phyloP scores from a whole-genome alignment of 2,329 filamentous ascomycete species.

The Zasmidium citrigriseum region DNA sequence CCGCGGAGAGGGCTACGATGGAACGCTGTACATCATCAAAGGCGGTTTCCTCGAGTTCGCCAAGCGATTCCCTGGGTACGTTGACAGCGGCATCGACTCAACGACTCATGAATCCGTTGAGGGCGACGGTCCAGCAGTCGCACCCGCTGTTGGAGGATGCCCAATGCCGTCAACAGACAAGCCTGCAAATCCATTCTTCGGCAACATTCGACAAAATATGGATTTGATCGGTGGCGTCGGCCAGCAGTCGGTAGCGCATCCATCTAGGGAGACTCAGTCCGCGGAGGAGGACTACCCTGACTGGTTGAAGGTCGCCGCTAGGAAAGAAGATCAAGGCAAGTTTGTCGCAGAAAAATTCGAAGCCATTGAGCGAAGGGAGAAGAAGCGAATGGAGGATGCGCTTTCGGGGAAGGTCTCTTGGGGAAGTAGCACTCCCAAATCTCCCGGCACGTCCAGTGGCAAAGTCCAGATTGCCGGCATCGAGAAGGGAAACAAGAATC shows the following conservation, averaged over 20 bases:
- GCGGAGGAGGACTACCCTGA: conserved; percentile 61
- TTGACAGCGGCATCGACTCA: conserved; percentile 52
- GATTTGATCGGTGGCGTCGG: conserved; percentile 92
- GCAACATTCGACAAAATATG: conserved; percentile 95
- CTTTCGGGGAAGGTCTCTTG: conserved; percentile 63
- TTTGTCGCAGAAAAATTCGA: conserved; percentile 81
- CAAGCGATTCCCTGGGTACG: conserved; percentile 62
- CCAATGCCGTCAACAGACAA: conserved; percentile 70
- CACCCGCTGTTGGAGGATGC: conserved; percentile 87
- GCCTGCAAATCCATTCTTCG: conserved; percentile 85
- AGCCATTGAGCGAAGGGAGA: conserved; percentile 78
- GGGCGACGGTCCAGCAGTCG: conserved; percentile 57
- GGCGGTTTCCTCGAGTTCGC: conserved; percentile 81
- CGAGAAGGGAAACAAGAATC: conserved; percentile 91
- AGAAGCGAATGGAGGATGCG: conserved; percentile 88
- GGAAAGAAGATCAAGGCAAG: conserved; percentile 72
- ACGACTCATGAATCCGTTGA: conserved; percentile 39
- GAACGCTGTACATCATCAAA: conserved; percentile 71
- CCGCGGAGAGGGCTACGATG: conserved; percentile 75
- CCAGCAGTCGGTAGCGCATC: conserved; percentile 66
- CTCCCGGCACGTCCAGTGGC: conserved; percentile 23
- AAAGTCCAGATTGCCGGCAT: conserved; percentile 80
- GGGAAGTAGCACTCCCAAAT: conserved; percentile 50
- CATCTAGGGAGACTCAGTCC: conserved; percentile 51
- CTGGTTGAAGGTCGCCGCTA: conserved; percentile 74